Evolutionary conservation across 2,329 filamentous ascomycete genomes (phyloP), one percentile per base, ranked within the genome.

Genomic region (Trichophyton verrucosum): DNA sequence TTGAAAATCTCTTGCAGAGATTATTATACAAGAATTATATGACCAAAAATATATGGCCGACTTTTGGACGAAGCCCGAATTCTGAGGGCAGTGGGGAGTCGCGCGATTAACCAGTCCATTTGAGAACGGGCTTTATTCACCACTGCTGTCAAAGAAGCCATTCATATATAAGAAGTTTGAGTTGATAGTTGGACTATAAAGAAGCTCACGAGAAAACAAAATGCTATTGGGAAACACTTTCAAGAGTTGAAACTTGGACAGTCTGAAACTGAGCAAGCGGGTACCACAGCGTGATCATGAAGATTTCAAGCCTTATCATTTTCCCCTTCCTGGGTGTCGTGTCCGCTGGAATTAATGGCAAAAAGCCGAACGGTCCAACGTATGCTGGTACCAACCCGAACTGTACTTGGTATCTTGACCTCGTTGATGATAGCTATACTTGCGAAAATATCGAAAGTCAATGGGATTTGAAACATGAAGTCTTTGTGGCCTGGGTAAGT

Each of bases 401-500:
- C 4, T 59, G 58, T 40, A 53, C 46, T 9, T 51, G 46, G 46
- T 51, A 27, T 24, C 20, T 51, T 2, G 46, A 51, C 8, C 20
- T 51, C 5, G 22, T 27, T 9, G 46, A 51, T 5, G 22, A 51
- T 15, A 13, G 3, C 3, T 27, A 24, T 27, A 51, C 46, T 15
- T 51, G 46, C 22, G 46, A 51, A 24, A 51, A 27, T 27, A 51
- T 51, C 22, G 46, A 51, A 51, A 51, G 13, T 3, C 22, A 27
- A 40, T 59, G 58, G 58, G 27, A 49, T 4, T n/a, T 59, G 4
- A 33, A n/a, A 4, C 58, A 59, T 27, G 42, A 47, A 20, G n/a
- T 24, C 4, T 59, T 59, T 40, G 30, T 59, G n/a, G n/a, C 42
- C 36, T 59, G 58, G 58, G 58, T 59, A 51, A 20, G 58, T 59